These are phyloP conservation scores for Medicago truncatula DNA, from an alignment of 306 rosid species.

Conservation along the genomic window DNA sequence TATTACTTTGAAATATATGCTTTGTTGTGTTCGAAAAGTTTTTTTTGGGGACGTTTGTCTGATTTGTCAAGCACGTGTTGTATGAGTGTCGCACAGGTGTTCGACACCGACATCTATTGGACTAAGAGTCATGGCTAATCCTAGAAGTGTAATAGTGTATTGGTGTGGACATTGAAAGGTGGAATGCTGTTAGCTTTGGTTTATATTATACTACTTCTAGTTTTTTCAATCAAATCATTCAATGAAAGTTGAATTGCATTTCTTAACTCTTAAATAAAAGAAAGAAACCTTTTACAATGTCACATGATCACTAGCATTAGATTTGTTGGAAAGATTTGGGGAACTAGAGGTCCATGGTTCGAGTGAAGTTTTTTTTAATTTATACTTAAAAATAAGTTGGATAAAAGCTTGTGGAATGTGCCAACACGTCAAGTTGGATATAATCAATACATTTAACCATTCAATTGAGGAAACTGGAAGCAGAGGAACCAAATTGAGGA, in stretches of 20 bases:
- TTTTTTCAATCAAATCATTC: constrained; percentile 16
- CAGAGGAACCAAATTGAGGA: constrained; percentile 16
- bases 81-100: background rate
- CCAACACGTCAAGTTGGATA: background rate
- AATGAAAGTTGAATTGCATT: constrained; percentile 4
- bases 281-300: background rate
- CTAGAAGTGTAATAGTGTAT: background rate
- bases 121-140: background rate
- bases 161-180: constrained; percentile 6
- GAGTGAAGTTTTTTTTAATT: background rate
- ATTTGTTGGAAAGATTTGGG: background rate
- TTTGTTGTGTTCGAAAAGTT: too few species aligned
- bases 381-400: too few species aligned
- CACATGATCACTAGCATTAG: background rate
- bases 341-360: background rate
- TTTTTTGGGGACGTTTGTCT: background rate
- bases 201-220: background rate
- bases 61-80: background rate
- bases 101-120: background rate
- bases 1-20: background rate
- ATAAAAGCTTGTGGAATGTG: constrained; percentile 5
- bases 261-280: background rate
- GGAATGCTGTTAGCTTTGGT: background rate
- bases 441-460: background rate
- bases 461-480: constrained; percentile 8